Percentiles rank a stretch among this genome's conserved stretches.
Evolutionary conservation across 2,329 filamentous ascomycete genomes (phyloP).

Genomic region (Macrophomina pseudophaseolina): DNA sequence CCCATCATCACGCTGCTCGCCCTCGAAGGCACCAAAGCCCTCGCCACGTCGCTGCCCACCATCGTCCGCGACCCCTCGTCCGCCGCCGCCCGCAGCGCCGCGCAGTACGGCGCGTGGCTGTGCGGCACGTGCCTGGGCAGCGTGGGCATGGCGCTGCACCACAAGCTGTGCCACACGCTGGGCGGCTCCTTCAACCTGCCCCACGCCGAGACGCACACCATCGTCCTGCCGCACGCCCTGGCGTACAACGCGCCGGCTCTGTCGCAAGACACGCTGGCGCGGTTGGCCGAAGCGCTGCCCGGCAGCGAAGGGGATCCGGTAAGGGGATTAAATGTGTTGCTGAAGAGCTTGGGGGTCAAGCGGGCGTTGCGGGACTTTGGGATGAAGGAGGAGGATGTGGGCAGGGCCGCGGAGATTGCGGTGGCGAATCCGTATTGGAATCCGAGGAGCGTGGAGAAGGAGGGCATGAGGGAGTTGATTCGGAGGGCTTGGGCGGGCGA

Average conservation of each 20-base stretch:
- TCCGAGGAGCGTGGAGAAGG: constrained; percentile 59
- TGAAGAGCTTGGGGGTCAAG: constrained; percentile 54
- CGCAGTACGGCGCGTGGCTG: constrained; percentile 69
- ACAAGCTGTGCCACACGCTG: constrained; percentile 70
- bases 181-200: constrained; percentile 68
- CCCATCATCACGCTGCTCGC: constrained; percentile 65
- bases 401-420: constrained; percentile 64
- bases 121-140: constrained; percentile 65
- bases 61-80: constrained; percentile 55
- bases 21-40: constrained; percentile 60
- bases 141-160: constrained; percentile 68
- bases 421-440: constrained; percentile 65
- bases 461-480: constrained; percentile 60
- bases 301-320: constrained; percentile 58
- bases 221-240: constrained; percentile 66
- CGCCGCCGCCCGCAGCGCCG: constrained; percentile 55
- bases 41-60: constrained; percentile 60
- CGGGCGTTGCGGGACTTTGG: constrained; percentile 54
- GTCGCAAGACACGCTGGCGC: constrained; percentile 55
- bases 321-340: constrained; percentile 1
- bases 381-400: constrained; percentile 66
- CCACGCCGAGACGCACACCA: constrained; percentile 69
- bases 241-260: constrained; percentile 66
- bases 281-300: constrained; percentile 60
- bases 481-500: constrained; percentile 67